Evolutionary conservation across 2,329 filamentous ascomycete genomes (phyloP).

Genomic region (Stagonosporopsis rhizophila): DNA sequence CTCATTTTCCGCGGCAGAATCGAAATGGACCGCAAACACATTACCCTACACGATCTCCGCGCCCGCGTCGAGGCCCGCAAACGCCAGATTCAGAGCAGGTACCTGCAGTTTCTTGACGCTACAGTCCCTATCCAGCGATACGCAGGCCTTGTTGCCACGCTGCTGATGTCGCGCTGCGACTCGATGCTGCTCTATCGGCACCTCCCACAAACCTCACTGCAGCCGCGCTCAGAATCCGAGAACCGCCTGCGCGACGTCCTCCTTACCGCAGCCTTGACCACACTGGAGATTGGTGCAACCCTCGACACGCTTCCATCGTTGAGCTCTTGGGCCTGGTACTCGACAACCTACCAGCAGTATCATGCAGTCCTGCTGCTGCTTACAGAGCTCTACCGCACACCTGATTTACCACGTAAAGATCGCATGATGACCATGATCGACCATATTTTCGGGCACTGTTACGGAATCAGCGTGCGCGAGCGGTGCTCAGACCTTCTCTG

Average conservation of each 20-base stretch:
- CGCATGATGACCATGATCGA: constrained; percentile 50
- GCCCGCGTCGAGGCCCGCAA: constrained; percentile 46
- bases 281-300: constrained; percentile 49
- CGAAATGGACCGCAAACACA: constrained; percentile 48
- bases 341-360: constrained; percentile 50
- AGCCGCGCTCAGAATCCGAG: constrained; percentile 46
- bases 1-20: constrained; percentile 48
- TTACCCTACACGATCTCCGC: constrained; percentile 47
- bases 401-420: constrained; percentile 44
- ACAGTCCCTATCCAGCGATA: constrained; percentile 46
- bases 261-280: constrained; percentile 46
- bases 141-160: constrained; percentile 47
- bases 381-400: constrained; percentile 49
- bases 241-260: constrained; percentile 48
- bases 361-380: constrained; percentile 47
- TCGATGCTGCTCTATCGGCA: constrained; percentile 50
- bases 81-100: constrained; percentile 44
- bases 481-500: constrained; percentile 46
- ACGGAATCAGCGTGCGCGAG: constrained; percentile 46
- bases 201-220: constrained; percentile 44
- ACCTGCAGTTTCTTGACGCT: constrained; percentile 45
- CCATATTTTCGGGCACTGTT: constrained; percentile 50
- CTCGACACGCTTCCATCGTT: constrained; percentile 48
- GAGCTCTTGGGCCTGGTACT: constrained; percentile 48
- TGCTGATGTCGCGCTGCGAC: constrained; percentile 50